A percentile compares a stretch with the other conserved stretches of the same genome.
phyloP scores from a whole-genome alignment of 805 yeast genomes.

The Ogataea ramenticola region DNA sequence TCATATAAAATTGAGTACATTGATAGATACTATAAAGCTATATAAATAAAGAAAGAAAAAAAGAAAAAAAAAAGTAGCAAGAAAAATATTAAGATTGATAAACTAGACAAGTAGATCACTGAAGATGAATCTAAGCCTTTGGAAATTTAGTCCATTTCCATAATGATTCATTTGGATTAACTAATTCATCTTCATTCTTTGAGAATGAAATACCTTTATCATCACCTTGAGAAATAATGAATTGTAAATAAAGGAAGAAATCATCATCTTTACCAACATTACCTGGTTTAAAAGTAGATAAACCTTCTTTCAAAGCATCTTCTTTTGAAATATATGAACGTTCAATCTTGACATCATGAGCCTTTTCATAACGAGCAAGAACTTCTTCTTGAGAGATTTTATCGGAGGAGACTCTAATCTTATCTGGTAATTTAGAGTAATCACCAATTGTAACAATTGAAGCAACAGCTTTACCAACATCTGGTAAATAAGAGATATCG shows the following conservation, averaged over 20 bases:
- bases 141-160: constrained; percentile 36
- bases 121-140: background rate
- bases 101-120: constrained; percentile 1
- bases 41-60: too few relatives aligned
- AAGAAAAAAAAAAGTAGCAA: too few relatives aligned
- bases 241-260: constrained; percentile 31
- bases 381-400: constrained; percentile 31
- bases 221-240: constrained; percentile 30
- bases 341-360: constrained; percentile 27
- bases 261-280: constrained; percentile 13
- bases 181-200: constrained; percentile 31
- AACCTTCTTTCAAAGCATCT: constrained; percentile 25
- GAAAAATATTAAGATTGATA: too few relatives aligned
- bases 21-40: too few relatives aligned
- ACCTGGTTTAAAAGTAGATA: constrained; percentile 22
- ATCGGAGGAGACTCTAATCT: constrained; percentile 35
- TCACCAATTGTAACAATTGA: constrained; percentile 29
- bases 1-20: too few relatives aligned
- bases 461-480: constrained; percentile 39
- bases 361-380: constrained; percentile 31
- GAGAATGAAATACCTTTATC: constrained; percentile 31
- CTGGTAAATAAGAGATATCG: constrained; percentile 29
- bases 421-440: constrained; percentile 34
- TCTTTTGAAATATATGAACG: constrained; percentile 26
- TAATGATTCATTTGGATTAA: constrained; percentile 37